phyloP scores from a whole-genome alignment of 805 yeast genomes.

The Saccharomycopsis lassenensis region DNA sequence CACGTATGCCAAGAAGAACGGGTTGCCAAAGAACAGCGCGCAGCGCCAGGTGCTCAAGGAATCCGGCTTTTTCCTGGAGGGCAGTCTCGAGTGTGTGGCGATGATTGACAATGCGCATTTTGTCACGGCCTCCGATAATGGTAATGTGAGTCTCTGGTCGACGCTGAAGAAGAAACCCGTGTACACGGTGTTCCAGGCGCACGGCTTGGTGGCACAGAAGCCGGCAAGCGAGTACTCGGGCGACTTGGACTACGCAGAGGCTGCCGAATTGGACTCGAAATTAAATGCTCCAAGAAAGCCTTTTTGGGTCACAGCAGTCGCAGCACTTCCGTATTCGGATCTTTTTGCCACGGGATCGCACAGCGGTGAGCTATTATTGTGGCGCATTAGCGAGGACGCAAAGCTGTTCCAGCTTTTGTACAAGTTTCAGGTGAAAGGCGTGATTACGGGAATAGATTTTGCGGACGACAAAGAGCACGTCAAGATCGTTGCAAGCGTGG shows the following conservation, averaged over 20 bases:
- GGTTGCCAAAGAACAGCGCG: slow-evolving; percentile 22
- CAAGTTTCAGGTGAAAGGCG: slow-evolving; percentile 52
- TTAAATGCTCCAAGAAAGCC: slow-evolving; percentile 71
- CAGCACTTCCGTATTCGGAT: slow-evolving; percentile 78
- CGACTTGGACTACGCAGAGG: slow-evolving; percentile 23
- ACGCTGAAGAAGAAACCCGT: slow-evolving; percentile 82
- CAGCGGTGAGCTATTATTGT: slow-evolving; percentile 65
- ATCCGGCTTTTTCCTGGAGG: slow-evolving; percentile 55
- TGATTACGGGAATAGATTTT: slow-evolving; percentile 53
- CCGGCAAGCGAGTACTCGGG: slow-evolving; percentile 45
- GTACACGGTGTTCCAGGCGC: slow-evolving; percentile 57
- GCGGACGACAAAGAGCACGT: slow-evolving; percentile 22
- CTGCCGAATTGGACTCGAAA: slow-evolving; percentile 21
- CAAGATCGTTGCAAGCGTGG: slow-evolving; percentile 48
- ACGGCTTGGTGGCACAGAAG: slow-evolving; percentile 52
- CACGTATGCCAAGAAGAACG: slow-evolving; percentile 29
- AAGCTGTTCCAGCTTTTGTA: slow-evolving; percentile 52
- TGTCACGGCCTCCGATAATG: slow-evolving; percentile 93
- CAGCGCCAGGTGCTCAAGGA: slow-evolving; percentile 28
- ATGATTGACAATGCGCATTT: slow-evolving; percentile 91
- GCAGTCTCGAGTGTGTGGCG: slow-evolving; percentile 79
- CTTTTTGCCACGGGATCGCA: slow-evolving; percentile 82
- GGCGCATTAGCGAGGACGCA: slow-evolving; percentile 61
- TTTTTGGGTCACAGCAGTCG: slow-evolving; percentile 72
- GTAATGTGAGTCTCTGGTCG: slow-evolving; percentile 85